phyloP scores from a whole-genome alignment of 2,329 filamentous ascomycete species.

The Dryadomyces quercus-mongolicae region DNA sequence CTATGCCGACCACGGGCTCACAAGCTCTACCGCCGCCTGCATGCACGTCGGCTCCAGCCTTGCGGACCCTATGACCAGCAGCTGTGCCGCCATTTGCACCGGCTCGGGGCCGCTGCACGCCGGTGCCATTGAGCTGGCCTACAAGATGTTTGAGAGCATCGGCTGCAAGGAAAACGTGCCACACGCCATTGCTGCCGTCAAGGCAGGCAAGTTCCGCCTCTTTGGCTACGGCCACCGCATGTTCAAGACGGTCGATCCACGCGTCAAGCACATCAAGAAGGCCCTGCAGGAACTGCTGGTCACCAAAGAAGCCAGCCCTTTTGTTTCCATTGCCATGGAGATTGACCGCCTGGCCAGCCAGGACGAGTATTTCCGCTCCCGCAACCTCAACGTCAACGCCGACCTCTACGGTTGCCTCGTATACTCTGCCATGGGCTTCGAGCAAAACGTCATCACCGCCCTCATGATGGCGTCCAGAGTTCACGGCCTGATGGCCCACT shows the following conservation, averaged over 20 bases:
- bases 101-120: slow-evolving; percentile 46
- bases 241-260: slow-evolving; percentile 41
- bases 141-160: slow-evolving; percentile 39
- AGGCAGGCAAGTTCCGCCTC: slow-evolving; percentile 36
- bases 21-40: slow-evolving; percentile 42
- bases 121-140: slow-evolving; percentile 45
- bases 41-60: slow-evolving; percentile 43
- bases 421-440: not conserved
- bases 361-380: not conserved
- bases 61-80: slow-evolving; percentile 41
- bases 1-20: slow-evolving; percentile 47
- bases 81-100: slow-evolving; percentile 38
- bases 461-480: not conserved
- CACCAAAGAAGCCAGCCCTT: not conserved
- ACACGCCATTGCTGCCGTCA: slow-evolving; percentile 34
- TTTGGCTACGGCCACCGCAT: slow-evolving; percentile 44
- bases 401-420: not conserved
- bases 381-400: not conserved
- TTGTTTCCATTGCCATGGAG: not conserved
- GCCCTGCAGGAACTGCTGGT: not conserved
- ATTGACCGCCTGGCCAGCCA: not conserved
- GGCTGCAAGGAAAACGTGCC: slow-evolving; percentile 38
- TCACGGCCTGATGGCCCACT: not conserved
- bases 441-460: not conserved
- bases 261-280: slow-evolving; percentile 12